Evolutionary conservation across 2,329 filamentous ascomycete species (phyloP), one percentile per base, ranked within the genome.

Genomic region (Fonsecaea monophora): DNA sequence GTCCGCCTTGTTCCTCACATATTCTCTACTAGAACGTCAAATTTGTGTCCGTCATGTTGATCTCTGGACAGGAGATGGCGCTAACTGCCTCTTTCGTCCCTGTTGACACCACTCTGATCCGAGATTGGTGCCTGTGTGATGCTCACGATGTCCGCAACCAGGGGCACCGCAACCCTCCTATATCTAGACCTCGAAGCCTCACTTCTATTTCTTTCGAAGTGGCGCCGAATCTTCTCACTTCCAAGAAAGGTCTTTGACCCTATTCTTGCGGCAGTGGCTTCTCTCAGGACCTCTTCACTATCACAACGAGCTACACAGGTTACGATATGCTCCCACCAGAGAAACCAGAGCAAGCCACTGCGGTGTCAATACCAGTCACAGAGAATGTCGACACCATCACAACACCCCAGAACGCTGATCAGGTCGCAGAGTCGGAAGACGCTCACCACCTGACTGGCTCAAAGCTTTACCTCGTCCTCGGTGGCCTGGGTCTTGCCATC

Each of bases 401-500:
- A 34, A 64, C 18, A 53, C 45, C 54, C 56, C 55, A 60, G 25
- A 15, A 35, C 25, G n/a, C 10, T n/a, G 13, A 12, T n/a, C 34
- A 25, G 25, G 2, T 18, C 34, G 35, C 55, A 32, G n/a, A 40
- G 4, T 40, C 34, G 37, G 62, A 64, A 34, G 54, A 42, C 15
- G 55, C 58, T 35, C 18, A 64, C 48, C 37, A 71, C 64, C 58
- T 75, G 10, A 59, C 57, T 7, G 73, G 73, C 9, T 50, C 68
- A 12, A 53, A 59, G 34, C 67, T 74, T 3, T 40, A 68, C 21
- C 68, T 72, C 57, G 70, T 77, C n/a, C 72, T 81, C 18, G 66
- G 67, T 5, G 75, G 75, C 1, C 72, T 85, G 13, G 82, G 81
- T 0, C 67, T 82, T 3, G 79, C 78, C 7, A 77, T 78, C 13